These are phyloP conservation scores for Cercospora brassicicola DNA, from an alignment of 2,329 filamentous ascomycete species.

Conservation along the genomic window DNA sequence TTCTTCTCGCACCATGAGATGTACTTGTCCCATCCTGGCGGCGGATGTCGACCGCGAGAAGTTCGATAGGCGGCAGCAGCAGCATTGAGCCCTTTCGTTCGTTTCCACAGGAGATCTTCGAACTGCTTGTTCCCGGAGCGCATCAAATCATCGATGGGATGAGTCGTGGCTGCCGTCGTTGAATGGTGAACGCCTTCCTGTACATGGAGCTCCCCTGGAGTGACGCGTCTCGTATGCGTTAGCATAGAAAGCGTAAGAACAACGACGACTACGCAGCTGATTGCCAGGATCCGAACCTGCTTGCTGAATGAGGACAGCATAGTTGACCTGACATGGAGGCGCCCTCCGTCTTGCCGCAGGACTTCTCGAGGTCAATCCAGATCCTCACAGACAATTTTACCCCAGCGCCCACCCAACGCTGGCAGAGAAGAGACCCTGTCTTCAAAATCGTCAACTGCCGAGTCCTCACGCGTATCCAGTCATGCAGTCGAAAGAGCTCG, in stretches of 20 bases:
- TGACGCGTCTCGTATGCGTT: background rate
- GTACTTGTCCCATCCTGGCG: conserved; percentile 33
- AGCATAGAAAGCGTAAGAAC: background rate
- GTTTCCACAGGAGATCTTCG: background rate
- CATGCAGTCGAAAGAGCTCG: background rate
- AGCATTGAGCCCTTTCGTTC: background rate
- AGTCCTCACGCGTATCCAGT: background rate
- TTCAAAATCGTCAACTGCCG: background rate
- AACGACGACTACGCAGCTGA: background rate
- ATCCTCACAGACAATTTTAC: background rate
- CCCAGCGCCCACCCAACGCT: background rate
- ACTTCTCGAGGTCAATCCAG: background rate
- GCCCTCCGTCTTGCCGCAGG: background rate
- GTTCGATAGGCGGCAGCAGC: background rate
- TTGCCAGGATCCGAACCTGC: background rate
- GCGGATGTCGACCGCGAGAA: conserved; percentile 7
- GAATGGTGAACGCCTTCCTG: background rate
- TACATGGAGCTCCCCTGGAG: background rate
- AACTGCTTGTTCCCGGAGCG: background rate
- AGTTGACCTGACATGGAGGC: background rate
- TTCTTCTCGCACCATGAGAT: conserved; percentile 38
- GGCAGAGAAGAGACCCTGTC: background rate
- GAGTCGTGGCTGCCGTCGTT: background rate
- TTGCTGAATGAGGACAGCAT: background rate
- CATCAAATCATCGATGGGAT: background rate